These are phyloP conservation scores for Paraphoma chrysanthemicola DNA, from an alignment of 2,329 filamentous ascomycete species.

Conservation along the genomic window DNA sequence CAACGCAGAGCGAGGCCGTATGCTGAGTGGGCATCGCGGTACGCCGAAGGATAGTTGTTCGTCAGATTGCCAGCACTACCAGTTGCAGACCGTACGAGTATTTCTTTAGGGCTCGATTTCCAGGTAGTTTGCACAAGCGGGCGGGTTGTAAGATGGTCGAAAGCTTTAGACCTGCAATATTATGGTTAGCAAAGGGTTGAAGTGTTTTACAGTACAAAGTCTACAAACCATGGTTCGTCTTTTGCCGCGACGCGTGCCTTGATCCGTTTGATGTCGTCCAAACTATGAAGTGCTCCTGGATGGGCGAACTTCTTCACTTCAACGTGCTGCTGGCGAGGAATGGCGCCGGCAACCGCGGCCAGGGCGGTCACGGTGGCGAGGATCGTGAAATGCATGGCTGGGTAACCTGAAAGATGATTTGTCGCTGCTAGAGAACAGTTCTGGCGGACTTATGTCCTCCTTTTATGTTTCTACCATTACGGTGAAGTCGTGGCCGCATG, in stretches of 20 bases:
- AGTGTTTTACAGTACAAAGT: no score
- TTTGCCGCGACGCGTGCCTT: conserved; percentile 43
- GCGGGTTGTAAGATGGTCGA: conserved; percentile 43
- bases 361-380: background rate
- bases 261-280: conserved; percentile 51
- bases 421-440: no score
- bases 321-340: background rate
- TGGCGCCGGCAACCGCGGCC: background rate
- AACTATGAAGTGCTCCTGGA: conserved; percentile 48
- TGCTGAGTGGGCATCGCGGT: conserved; percentile 45
- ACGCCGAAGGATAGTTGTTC: conserved; percentile 5
- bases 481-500: no score
- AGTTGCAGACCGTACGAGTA: background rate
- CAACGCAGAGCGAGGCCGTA: conserved; percentile 52
- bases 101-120: conserved; percentile 1
- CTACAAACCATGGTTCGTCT: conserved; percentile 42
- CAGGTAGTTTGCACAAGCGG: conserved; percentile 18
- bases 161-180: conserved; percentile 25
- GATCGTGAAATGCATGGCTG: background rate
- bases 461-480: no score
- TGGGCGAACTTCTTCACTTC: conserved; percentile 26
- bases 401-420: background rate
- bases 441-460: no score
- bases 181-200: background rate
- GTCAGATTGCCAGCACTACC: conserved; percentile 1